Percentiles rank a stretch among this genome's conserved stretches.
phyloP scores from a whole-genome alignment of 768 basidiomycete species.

The Boletus tomentosulus region DNA sequence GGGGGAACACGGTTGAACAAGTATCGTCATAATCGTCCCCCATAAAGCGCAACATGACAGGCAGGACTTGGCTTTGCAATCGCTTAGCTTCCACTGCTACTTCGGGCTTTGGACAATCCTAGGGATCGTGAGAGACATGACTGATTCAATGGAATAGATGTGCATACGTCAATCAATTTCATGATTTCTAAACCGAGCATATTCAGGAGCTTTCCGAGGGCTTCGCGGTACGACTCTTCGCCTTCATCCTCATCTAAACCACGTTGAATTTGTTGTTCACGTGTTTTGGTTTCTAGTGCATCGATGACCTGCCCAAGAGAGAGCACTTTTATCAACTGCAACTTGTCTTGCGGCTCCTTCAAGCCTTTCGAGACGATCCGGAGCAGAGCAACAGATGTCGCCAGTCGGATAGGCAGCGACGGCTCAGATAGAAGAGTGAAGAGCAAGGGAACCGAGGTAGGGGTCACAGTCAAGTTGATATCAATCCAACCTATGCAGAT shows the following conservation, averaged over 20 bases:
- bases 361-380: slow-evolving; percentile 91
- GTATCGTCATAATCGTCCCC: slow-evolving; percentile 90
- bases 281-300: slow-evolving; percentile 74
- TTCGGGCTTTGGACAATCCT: slow-evolving; percentile 61
- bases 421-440: slow-evolving; percentile 79
- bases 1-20: slow-evolving; percentile 76
- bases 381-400: slow-evolving; percentile 73
- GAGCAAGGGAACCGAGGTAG: slow-evolving; percentile 78
- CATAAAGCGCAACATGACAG: slow-evolving; percentile 83
- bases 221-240: slow-evolving; percentile 85
- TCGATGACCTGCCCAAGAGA: slow-evolving; percentile 80
- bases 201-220: slow-evolving; percentile 80
- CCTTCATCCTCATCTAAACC: slow-evolving; percentile 79
- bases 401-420: slow-evolving; percentile 74
- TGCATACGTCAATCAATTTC: slow-evolving; percentile 73
- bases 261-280: slow-evolving; percentile 58
- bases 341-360: slow-evolving; percentile 85
- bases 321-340: slow-evolving; percentile 86
- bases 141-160: background rate
- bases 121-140: slow-evolving; percentile 3
- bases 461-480: slow-evolving; percentile 92
- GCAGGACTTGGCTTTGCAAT: slow-evolving; percentile 65
- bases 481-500: slow-evolving; percentile 87
- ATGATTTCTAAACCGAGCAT: slow-evolving; percentile 76
- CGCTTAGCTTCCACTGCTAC: slow-evolving; percentile 60